A percentile compares a stretch with the other conserved stretches of the same genome.
Conservation (phyloP, 257 asterid genomes). For the Salvia splendens region DNA sequence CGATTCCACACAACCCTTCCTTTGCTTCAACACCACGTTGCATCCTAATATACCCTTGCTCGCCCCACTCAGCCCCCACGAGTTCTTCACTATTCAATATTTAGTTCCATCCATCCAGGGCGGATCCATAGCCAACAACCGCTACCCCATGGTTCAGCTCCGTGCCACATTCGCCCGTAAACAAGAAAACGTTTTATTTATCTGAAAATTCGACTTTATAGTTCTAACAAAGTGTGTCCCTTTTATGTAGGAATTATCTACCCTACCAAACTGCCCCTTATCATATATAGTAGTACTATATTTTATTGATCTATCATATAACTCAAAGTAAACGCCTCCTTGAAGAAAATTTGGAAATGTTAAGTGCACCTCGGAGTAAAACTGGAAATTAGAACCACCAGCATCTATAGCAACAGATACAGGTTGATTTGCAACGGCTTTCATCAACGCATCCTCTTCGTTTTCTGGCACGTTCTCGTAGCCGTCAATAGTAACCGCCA, state of each 20-base stretch:
- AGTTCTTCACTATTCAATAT: slow-evolving; percentile 76
- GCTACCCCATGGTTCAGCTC: slow-evolving; percentile 86
- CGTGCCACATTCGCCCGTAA: slow-evolving; percentile 55
- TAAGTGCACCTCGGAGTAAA: slow-evolving; percentile 66
- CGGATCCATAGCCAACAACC: slow-evolving; percentile 64
- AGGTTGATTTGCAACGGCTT: slow-evolving; percentile 86
- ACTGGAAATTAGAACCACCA: slow-evolving; percentile 64
- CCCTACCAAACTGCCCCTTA: too few species aligned
- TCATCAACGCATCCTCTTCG: slow-evolving; percentile 73
- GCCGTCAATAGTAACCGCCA: slow-evolving; percentile 75
- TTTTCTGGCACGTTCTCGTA: slow-evolving; percentile 72
- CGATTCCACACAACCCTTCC: slow-evolving; percentile 73
- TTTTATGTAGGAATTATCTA: too few species aligned
- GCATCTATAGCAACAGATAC: slow-evolving; percentile 89
- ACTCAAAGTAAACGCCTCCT: neutral
- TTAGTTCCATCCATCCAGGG: slow-evolving; percentile 68
- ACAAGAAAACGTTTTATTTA: slow-evolving; percentile 4
- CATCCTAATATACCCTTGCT: slow-evolving; percentile 64
- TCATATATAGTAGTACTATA: too few species aligned
- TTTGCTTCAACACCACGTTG: slow-evolving; percentile 45
- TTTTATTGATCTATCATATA: too few species aligned
- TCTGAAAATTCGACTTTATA: neutral
- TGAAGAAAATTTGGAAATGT: neutral
- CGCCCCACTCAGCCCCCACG: slow-evolving; percentile 82
- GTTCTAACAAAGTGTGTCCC: too few species aligned